Percentiles rank a stretch among this genome's conserved stretches.
phyloP scores from a whole-genome alignment of 352 stramenopile species.

The Elongisporangium prolatum region DNA sequence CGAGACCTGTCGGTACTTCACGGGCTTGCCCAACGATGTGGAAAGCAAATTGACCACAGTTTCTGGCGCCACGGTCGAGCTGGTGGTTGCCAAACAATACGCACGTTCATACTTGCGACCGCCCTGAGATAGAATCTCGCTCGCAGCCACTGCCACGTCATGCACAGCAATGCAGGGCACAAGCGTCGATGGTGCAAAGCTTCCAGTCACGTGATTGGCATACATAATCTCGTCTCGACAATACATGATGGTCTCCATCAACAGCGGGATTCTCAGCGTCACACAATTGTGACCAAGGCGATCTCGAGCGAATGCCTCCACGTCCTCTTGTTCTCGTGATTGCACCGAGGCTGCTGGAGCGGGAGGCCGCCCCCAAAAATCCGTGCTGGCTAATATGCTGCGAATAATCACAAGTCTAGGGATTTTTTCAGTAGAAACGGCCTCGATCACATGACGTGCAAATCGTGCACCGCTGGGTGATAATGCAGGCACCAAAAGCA shows the following conservation, averaged over 20 bases:
- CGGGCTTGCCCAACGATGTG: conserved; percentile 25
- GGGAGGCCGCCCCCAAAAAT: conserved; percentile 16
- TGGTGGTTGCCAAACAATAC: conserved; percentile 44
- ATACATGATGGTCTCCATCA: conserved; percentile 77
- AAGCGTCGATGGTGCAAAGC: conserved; percentile 34
- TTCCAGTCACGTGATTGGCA: conserved; percentile 50
- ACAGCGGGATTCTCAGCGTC: conserved; percentile 53
- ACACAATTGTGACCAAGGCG: conserved; percentile 19
- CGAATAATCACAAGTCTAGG: conserved; percentile 58
- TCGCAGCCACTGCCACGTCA: conserved; percentile 54
- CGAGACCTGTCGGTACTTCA: conserved; percentile 49
- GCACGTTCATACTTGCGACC: conserved; percentile 43
- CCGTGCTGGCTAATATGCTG: conserved; percentile 49
- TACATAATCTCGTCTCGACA: conserved; percentile 75
- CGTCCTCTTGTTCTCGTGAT: conserved; percentile 1
- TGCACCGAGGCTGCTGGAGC: conserved; percentile 8
- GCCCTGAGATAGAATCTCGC: conserved; percentile 37
- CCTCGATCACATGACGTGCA: conserved; percentile 66
- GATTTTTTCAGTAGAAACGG: conserved; percentile 34
- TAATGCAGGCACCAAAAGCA: conserved; percentile 59
- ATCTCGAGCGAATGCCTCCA: background rate
- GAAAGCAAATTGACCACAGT: conserved; percentile 28
- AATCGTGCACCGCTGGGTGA: conserved; percentile 56
- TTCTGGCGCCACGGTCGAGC: background rate
- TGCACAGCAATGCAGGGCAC: conserved; percentile 65